These are phyloP conservation scores for Globisporangium rhizosaccharum DNA, from an alignment of 352 stramenopile genomes.

Conservation along the genomic window DNA sequence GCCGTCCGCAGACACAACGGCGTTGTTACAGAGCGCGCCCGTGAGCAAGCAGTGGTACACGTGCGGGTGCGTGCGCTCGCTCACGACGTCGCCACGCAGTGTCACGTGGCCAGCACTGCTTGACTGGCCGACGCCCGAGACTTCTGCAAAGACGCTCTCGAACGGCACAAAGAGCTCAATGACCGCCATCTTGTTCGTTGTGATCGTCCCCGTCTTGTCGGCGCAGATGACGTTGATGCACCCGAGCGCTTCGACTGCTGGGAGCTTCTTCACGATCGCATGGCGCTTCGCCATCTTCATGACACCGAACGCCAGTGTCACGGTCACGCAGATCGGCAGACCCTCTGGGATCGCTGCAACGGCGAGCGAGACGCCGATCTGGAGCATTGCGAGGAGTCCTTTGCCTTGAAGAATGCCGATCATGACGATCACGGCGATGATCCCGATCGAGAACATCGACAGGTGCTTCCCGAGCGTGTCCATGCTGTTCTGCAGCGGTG, in stretches of 20 bases:
- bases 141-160: constrained; percentile 62
- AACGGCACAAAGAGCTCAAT: constrained; percentile 81
- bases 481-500: constrained; percentile 93
- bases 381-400: constrained; percentile 93
- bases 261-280: constrained; percentile 87
- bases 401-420: constrained; percentile 90
- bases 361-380: constrained; percentile 91
- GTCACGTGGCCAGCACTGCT: constrained; percentile 29
- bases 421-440: constrained; percentile 93
- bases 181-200: constrained; percentile 85
- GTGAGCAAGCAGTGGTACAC: constrained; percentile 72
- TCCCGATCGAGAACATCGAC: constrained; percentile 89
- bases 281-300: constrained; percentile 87
- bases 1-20: constrained; percentile 41
- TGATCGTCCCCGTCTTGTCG: constrained; percentile 96
- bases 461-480: constrained; percentile 95
- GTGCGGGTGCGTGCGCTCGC: constrained; percentile 52
- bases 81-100: constrained; percentile 59
- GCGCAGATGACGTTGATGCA: constrained; percentile 91
- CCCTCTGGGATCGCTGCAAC: constrained; percentile 77
- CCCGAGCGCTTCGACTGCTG: constrained; percentile 77
- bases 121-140: constrained; percentile 45
- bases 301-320: constrained; percentile 71
- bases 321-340: constrained; percentile 76
- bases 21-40: constrained; percentile 79